These are phyloP conservation scores for Clarkia xantiana DNA, from an alignment of 345 rosid genomes.

Conservation along the genomic window DNA sequence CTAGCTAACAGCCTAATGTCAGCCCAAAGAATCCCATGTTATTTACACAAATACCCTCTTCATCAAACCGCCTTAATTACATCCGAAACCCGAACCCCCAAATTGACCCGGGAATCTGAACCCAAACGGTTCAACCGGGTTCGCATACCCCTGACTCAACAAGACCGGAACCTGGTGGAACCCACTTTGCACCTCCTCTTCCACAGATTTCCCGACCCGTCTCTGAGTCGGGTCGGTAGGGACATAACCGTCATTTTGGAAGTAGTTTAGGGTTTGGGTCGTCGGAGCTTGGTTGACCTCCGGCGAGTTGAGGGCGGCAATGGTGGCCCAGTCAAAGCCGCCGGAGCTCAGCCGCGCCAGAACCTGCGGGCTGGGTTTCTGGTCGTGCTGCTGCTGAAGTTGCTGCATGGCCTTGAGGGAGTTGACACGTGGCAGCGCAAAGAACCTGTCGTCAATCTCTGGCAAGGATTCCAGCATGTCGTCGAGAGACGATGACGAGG, in stretches of 20 bases:
- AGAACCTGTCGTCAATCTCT: constrained; percentile 36
- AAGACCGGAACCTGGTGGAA: constrained; percentile 19
- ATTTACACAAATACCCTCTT: constrained; percentile 25
- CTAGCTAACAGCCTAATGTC: too few relatives aligned
- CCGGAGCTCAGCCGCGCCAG: constrained; percentile 17
- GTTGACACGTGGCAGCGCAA: constrained; percentile 33
- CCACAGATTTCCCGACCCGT: constrained; percentile 12
- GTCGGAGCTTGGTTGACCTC: constrained; percentile 22
- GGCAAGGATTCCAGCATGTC: constrained; percentile 66
- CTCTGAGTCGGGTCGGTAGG: constrained; percentile 17
- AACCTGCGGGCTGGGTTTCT: constrained; percentile 21
- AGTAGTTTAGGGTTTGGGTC: constrained; percentile 17
- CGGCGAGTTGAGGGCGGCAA: constrained; percentile 37
- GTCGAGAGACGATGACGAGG: constrained; percentile 67
- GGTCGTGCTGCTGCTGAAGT: constrained; percentile 17
- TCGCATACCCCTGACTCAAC: constrained; percentile 23
- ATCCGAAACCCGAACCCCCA: constrained; percentile 40
- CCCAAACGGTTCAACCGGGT: constrained; percentile 42
- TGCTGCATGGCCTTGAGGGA: constrained; percentile 27
- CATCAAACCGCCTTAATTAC: constrained; percentile 8
- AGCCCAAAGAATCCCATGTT: constrained; percentile 14
- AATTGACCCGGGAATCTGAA: constrained; percentile 35
- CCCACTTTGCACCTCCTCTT: constrained; percentile 59
- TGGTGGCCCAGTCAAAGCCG: constrained; percentile 68
- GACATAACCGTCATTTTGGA: constrained; percentile 16